Conservation (phyloP, 331 rosid genomes). For the Erythrophleum ivorense region DNA sequence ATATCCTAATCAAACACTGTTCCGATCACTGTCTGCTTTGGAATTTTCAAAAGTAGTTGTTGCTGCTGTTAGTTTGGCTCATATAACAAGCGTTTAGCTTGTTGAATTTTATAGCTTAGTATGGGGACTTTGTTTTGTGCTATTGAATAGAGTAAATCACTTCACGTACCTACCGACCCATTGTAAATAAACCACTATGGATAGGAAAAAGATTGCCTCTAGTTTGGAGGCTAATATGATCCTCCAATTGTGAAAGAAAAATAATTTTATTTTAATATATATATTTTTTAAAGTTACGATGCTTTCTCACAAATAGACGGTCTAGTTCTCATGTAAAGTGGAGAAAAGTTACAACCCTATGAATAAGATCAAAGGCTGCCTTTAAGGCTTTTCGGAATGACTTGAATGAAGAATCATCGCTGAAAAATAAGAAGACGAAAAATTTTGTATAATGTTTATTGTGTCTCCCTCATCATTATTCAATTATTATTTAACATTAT, state of each 20-base stretch:
- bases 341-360: too few species aligned
- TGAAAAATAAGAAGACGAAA: background rate
- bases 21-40: constrained; percentile 1
- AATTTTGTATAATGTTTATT: background rate
- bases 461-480: too few species aligned
- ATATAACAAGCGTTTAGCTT: constrained; percentile 21
- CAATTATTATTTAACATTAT: too few species aligned
- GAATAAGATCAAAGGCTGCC: background rate
- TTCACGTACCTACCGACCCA: background rate
- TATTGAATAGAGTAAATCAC: constrained; percentile 11
- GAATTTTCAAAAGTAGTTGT: constrained; percentile 8
- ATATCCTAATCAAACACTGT: constrained; percentile 43
- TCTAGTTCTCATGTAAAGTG: too few species aligned
- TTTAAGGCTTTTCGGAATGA: background rate
- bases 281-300: too few species aligned
- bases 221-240: too few species aligned
- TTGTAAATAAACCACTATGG: background rate
- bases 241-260: too few species aligned
- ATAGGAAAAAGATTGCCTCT: too few species aligned
- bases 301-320: too few species aligned
- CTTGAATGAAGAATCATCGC: background rate
- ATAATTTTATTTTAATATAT: too few species aligned
- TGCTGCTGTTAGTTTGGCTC: constrained; percentile 27
- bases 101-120: constrained; percentile 2
- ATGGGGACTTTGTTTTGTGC: constrained; percentile 16